phyloP scores from a whole-genome alignment of 2,329 filamentous ascomycete genomes.

The Botryotinia convoluta region DNA sequence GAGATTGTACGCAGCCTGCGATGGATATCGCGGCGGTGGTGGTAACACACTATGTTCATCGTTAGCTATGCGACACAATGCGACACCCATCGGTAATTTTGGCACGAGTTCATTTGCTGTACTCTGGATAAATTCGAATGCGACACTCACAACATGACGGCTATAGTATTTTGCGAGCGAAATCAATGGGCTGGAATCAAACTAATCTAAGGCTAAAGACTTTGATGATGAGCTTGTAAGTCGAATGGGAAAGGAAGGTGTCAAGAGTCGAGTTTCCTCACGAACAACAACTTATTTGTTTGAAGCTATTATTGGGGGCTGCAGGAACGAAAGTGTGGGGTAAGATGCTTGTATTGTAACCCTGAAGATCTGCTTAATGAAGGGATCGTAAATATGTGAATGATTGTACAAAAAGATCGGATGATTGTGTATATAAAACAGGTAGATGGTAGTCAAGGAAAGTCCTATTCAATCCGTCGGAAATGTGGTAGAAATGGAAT shows the following conservation, averaged over 20 bases:
- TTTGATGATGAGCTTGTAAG: neutral
- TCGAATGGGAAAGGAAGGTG: neutral
- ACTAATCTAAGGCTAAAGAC: neutral
- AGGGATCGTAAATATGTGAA: neutral
- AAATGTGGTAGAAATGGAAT: neutral
- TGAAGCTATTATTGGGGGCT: slow-evolving; percentile 14
- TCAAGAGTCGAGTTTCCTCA: neutral
- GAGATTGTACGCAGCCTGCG: slow-evolving; percentile 69
- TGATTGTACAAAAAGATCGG: neutral
- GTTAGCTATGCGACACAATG: slow-evolving; percentile 13
- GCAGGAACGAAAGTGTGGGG: slow-evolving; percentile 31
- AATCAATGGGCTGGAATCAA: neutral
- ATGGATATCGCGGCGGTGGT: slow-evolving; percentile 82
- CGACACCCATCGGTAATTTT: slow-evolving; percentile 28
- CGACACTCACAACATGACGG: slow-evolving; percentile 20
- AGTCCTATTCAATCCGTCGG: neutral
- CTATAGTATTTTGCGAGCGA: neutral
- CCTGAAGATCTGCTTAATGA: slow-evolving; percentile 2
- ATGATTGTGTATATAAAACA: neutral
- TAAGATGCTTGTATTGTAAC: slow-evolving; percentile 21
- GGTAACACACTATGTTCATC: slow-evolving; percentile 60
- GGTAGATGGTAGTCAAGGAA: neutral
- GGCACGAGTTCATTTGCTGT: slow-evolving; percentile 7
- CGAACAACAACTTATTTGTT: neutral
- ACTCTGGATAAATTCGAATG: slow-evolving; percentile 16